Base-by-base conservation (phyloP, 2,329 filamentous ascomycete genomes). In the Trichoderma koningii region DNA sequence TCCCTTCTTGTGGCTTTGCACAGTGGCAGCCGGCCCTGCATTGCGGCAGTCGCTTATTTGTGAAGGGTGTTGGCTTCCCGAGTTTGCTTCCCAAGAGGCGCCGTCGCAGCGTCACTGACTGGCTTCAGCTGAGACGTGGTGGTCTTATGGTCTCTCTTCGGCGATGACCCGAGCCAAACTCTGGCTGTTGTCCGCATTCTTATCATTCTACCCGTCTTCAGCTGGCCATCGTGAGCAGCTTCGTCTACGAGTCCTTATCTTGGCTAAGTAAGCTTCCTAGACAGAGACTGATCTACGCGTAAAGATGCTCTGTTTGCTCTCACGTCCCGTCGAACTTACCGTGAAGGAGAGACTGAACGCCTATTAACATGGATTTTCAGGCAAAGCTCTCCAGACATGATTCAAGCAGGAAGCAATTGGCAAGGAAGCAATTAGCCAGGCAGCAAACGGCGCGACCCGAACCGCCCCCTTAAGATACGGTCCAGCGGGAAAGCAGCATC, bases 251-350 rank as follows among this genome's bases (percentile, higher is more conserved):
- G 10, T 44, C 41, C 26, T 34, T n/a, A 19, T 44, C 48, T 41
- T 12, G 6, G 42, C 19, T 48, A 41, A 52, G 17, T 23, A 45
- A 55, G 45, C 17, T 23, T 17, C n/a, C 44, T 12, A 7, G 10
- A 19, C 17, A 28, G 55, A 52, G 47, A 28, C 55, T 12, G n/a
- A 19, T 15, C 28, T 59, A 28, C 62, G 34, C 23, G 15, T 59
- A 56, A 51, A 59, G 12, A 45, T 62, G 48, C 57, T 15, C 12
- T 45, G n/a, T 62, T 50, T 53, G 23, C 34, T 62, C 12, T 2
- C 17, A 5, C 17, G 12, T 60, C 10, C 21, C 30, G 15, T 19
- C 34, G n/a, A 15, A n/a, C 12, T 19, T 15, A n/a, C 7, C 17
- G 45, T 51, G 45, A 50, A 41, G 7, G 21, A 19, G 6, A 14